Evolutionary conservation across 768 basidiomycete genomes (phyloP).

Genomic region (Paxillus involutus): DNA sequence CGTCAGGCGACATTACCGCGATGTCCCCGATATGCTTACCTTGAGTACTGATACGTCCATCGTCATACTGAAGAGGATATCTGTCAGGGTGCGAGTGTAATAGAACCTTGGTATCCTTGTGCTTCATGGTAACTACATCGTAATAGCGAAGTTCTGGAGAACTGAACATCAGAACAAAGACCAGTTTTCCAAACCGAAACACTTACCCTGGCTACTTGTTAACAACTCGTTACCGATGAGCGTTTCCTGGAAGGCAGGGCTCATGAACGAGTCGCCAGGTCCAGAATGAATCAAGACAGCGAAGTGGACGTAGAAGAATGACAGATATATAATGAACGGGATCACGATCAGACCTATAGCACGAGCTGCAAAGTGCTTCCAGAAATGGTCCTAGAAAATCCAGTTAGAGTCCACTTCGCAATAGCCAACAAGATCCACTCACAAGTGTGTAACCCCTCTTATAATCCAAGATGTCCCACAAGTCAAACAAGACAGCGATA

Average conservation of each 20-base stretch:
- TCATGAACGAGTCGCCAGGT: slow-evolving; percentile 96
- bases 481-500: slow-evolving; percentile 85
- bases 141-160: slow-evolving; percentile 86
- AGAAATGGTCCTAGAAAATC: slow-evolving; percentile 73
- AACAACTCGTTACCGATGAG: slow-evolving; percentile 89
- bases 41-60: slow-evolving; percentile 93
- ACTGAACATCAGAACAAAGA: neutral
- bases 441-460: slow-evolving; percentile 82
- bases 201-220: slow-evolving; percentile 84
- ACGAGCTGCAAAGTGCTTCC: slow-evolving; percentile 85
- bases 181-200: neutral
- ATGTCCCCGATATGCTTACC: slow-evolving; percentile 41
- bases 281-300: slow-evolving; percentile 85
- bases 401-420: neutral
- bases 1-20: neutral
- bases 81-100: slow-evolving; percentile 90
- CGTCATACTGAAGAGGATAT: slow-evolving; percentile 93
- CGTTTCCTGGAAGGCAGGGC: slow-evolving; percentile 96
- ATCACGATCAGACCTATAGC: slow-evolving; percentile 81
- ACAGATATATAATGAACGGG: slow-evolving; percentile 89
- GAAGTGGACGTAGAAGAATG: slow-evolving; percentile 97
- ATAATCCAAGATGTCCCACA: slow-evolving; percentile 92
- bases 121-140: slow-evolving; percentile 83
- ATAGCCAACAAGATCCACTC: slow-evolving; percentile 2
- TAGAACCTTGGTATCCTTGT: slow-evolving; percentile 92